Evolutionary conservation across 176 grass and related monocot genomes (phyloP).

Genomic region (Poa pratensis): DNA sequence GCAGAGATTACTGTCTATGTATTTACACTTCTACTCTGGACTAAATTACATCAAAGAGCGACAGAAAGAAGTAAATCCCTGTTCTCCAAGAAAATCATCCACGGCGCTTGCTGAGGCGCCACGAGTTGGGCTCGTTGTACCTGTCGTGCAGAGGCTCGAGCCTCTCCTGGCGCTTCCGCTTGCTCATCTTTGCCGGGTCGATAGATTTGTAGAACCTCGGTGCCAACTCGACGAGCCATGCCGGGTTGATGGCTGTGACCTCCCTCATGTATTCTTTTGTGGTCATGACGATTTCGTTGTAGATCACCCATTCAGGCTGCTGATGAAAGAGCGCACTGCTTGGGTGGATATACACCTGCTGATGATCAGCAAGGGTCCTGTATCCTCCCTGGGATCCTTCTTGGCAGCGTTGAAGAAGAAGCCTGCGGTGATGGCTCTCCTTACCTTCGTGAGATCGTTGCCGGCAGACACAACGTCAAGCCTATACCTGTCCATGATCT

Average conservation of each 20-base stretch:
- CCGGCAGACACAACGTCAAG: slow-evolving; percentile 60
- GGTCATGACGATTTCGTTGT: slow-evolving; percentile 71
- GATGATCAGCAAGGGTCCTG: slow-evolving; percentile 57
- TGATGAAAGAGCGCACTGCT: slow-evolving; percentile 67
- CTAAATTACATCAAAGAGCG: neutral
- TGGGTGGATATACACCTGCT: slow-evolving; percentile 75
- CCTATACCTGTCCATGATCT: slow-evolving; percentile 72
- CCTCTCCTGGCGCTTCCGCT: slow-evolving; percentile 68
- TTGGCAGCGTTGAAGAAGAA: slow-evolving; percentile 71
- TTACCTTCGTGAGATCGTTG: slow-evolving; percentile 61
- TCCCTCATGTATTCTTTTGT: slow-evolving; percentile 61
- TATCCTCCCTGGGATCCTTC: slow-evolving; percentile 75
- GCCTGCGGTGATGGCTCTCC: slow-evolving; percentile 64
- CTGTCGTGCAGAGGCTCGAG: slow-evolving; percentile 67
- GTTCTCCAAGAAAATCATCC: slow-evolving; percentile 32
- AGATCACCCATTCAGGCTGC: slow-evolving; percentile 71
- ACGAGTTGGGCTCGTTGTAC: slow-evolving; percentile 52
- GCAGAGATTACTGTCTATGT: neutral
- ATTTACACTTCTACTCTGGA: slow-evolving; percentile 25
- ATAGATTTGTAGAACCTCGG: slow-evolving; percentile 64
- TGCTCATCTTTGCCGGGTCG: slow-evolving; percentile 58
- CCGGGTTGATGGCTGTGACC: slow-evolving; percentile 36
- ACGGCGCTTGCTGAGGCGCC: slow-evolving; percentile 72
- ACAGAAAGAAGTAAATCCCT: neutral
- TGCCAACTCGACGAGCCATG: slow-evolving; percentile 48